Evolutionary conservation across 2,329 filamentous ascomycete genomes (phyloP).

Genomic region (Botrytis porri): DNA sequence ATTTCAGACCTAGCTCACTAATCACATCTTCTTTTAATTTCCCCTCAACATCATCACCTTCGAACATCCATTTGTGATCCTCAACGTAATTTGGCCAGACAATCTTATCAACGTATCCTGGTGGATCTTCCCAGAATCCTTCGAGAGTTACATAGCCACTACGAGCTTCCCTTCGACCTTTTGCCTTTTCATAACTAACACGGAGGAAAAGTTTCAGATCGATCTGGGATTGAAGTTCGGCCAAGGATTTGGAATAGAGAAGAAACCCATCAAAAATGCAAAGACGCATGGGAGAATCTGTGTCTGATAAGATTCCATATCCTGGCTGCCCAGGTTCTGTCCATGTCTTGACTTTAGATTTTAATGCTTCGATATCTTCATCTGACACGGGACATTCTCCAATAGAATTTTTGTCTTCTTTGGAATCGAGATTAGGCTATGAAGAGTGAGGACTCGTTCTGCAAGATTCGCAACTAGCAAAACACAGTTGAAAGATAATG

Average conservation of each 20-base stretch:
- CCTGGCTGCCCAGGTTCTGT: conserved; percentile 46
- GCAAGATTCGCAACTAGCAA: conserved; percentile 33
- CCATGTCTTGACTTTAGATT: conserved; percentile 48
- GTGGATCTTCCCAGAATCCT: conserved; percentile 94
- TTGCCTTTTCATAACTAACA: conserved; percentile 62
- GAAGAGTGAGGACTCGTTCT: conserved; percentile 22
- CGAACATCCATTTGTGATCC: conserved; percentile 78
- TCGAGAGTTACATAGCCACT: conserved; percentile 78
- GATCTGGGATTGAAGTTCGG: conserved; percentile 54
- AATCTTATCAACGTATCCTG: conserved; percentile 87
- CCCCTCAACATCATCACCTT: conserved; percentile 61
- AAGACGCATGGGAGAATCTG: conserved; percentile 41
- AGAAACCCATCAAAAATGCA: conserved; percentile 88
- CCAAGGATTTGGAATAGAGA: conserved; percentile 63
- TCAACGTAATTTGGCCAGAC: conserved; percentile 94
- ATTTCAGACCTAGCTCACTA: conserved; percentile 46
- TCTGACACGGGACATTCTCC: conserved; percentile 53
- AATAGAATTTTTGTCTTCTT: conserved; percentile 61
- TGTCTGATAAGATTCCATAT: conserved; percentile 38
- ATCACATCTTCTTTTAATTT: conserved; percentile 48
- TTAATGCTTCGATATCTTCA: conserved; percentile 46
- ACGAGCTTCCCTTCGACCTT: conserved; percentile 62
- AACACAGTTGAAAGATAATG: conserved; percentile 28
- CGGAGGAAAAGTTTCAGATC: conserved; percentile 78
- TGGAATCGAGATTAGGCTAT: conserved; percentile 51